Percentiles rank a stretch among this genome's conserved stretches.
phyloP scores from a whole-genome alignment of 768 basidiomycete genomes.

The Ramaria sp. region DNA sequence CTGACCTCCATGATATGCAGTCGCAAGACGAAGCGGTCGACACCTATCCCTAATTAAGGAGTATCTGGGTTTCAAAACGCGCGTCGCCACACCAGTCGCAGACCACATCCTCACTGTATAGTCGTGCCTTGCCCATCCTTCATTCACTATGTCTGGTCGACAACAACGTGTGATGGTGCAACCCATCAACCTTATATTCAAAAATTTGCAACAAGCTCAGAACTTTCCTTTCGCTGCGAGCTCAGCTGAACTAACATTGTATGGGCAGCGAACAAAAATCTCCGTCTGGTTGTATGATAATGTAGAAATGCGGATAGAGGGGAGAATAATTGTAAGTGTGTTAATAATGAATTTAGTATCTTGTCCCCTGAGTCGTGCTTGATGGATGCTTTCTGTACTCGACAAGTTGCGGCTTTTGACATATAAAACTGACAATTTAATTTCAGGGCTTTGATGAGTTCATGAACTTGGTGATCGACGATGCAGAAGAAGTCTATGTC shows the following conservation, averaged over 20 bases:
- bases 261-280: slow-evolving; percentile 63
- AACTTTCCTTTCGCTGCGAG: slow-evolving; percentile 5
- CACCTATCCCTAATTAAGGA: background rate
- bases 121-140: background rate
- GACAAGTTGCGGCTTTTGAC: too few species aligned
- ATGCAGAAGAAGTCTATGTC: slow-evolving; percentile 84
- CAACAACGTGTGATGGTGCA: slow-evolving; percentile 98
- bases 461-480: slow-evolving; percentile 96
- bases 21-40: background rate
- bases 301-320: slow-evolving; percentile 92
- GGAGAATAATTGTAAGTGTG: slow-evolving; percentile 87
- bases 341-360: background rate
- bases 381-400: background rate
- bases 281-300: slow-evolving; percentile 97
- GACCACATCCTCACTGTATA: background rate
- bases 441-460: slow-evolving; percentile 97
- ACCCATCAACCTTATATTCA: slow-evolving; percentile 99
- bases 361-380: background rate
- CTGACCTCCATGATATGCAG: slow-evolving; percentile 1
- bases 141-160: slow-evolving; percentile 71
- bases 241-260: background rate
- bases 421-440: background rate
- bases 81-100: slow-evolving; percentile 3
- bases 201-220: slow-evolving; percentile 81
- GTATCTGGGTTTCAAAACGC: slow-evolving; percentile 3